Percentiles rank a stretch among this genome's conserved stretches.
Evolutionary conservation across 164 flowering plant species (phyloP).

Genomic region (Macadamia integrifolia): DNA sequence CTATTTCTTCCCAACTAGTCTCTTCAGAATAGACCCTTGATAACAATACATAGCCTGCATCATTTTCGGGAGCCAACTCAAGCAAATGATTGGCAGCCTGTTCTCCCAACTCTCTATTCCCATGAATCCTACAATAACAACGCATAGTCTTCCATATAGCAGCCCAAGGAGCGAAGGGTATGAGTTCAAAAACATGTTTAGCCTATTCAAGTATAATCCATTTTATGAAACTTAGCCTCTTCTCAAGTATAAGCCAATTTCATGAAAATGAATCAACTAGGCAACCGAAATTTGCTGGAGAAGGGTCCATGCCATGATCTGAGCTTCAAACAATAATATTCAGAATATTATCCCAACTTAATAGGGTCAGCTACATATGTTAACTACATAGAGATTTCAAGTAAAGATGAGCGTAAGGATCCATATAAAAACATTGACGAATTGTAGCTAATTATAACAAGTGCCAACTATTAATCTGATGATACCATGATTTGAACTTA

Average conservation of each 20-base stretch:
- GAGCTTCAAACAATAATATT: too few species aligned
- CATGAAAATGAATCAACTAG: constrained; percentile 51
- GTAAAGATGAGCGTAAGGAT: too few species aligned
- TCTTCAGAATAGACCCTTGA: constrained; percentile 34
- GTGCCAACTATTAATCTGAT: too few species aligned
- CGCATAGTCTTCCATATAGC: constrained; percentile 50
- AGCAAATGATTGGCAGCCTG: constrained; percentile 31
- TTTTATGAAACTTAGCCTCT: constrained; percentile 41
- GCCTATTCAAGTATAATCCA: constrained; percentile 45
- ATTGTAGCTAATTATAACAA: too few species aligned
- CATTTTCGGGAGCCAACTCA: constrained; percentile 35
- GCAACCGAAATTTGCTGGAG: constrained; percentile 39
- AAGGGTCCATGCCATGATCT: constrained; percentile 33
- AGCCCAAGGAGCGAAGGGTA: constrained; percentile 58
- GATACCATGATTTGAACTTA: too few species aligned
- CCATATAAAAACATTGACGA: too few species aligned
- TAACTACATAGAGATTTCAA: too few species aligned
- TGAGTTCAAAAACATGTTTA: constrained; percentile 27
- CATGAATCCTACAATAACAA: constrained; percentile 46
- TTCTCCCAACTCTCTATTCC: constrained; percentile 35
- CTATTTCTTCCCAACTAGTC: constrained; percentile 30
- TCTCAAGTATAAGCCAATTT: too few species aligned
- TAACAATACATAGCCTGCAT: constrained; percentile 31
- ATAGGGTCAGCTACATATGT: too few species aligned
- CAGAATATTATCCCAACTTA: too few species aligned